These are phyloP conservation scores for Trypanosoma melophagium DNA, from an alignment of 208 protist species.

Conservation along the genomic window DNA sequence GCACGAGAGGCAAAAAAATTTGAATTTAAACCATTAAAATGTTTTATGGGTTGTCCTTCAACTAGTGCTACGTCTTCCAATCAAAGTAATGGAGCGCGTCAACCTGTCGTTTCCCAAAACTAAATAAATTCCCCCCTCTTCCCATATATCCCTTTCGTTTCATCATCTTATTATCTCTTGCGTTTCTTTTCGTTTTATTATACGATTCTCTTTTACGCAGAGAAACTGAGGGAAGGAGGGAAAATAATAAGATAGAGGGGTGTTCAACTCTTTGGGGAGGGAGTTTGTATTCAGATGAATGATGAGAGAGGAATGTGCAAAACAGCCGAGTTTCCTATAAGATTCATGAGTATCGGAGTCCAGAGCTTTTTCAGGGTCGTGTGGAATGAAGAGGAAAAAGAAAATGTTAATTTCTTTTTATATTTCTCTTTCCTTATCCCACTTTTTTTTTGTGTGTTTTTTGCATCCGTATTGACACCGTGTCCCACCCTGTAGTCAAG, in stretches of 20 bases:
- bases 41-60: constrained; percentile 58
- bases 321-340: background rate
- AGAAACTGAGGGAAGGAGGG: background rate
- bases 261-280: too few relatives aligned
- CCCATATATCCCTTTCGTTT: background rate
- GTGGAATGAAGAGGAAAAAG: background rate
- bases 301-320: background rate
- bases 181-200: background rate
- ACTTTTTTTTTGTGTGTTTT: background rate
- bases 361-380: too few relatives aligned
- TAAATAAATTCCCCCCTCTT: background rate
- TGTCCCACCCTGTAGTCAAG: too few relatives aligned
- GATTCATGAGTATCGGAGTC: too few relatives aligned
- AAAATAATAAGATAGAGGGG: too few relatives aligned
- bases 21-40: constrained; percentile 56
- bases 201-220: background rate
- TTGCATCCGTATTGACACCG: too few relatives aligned
- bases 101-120: constrained; percentile 9
- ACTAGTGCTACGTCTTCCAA: background rate
- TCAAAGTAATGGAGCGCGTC: background rate
- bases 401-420: constrained; percentile 11
- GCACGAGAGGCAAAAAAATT: constrained; percentile 40
- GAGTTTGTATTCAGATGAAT: too few relatives aligned
- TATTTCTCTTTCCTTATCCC: too few relatives aligned
- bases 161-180: background rate